A percentile compares a stretch with the other conserved stretches of the same genome.
Conservation (phyloP, 495 filamentous ascomycete species). For the Podospora pseudoanserina region DNA sequence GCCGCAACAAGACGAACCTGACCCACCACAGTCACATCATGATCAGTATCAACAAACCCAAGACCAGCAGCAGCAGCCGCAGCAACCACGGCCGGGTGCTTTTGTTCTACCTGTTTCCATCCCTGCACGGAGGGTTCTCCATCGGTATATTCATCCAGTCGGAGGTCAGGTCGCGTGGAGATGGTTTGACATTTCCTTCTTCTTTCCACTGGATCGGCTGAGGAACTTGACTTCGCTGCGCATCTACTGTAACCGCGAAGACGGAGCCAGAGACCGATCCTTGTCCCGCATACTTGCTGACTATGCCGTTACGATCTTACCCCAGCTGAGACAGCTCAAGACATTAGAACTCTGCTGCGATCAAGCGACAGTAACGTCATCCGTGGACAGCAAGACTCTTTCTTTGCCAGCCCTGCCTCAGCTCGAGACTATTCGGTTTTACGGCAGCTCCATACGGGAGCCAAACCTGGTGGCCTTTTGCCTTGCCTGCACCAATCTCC, state of each 20-base stretch:
- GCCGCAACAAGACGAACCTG: neutral
- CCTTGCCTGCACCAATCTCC: slow-evolving; percentile 30
- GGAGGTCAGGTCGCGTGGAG: neutral
- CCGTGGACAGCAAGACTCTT: neutral
- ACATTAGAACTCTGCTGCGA: slow-evolving; percentile 34
- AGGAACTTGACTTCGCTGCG: slow-evolving; percentile 26
- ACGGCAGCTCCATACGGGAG: slow-evolving; percentile 34
- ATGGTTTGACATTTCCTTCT: slow-evolving; percentile 13
- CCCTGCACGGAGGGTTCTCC: slow-evolving; percentile 13
- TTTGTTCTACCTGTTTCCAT: neutral
- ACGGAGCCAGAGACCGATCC: slow-evolving; percentile 22
- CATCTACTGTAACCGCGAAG: slow-evolving; percentile 36
- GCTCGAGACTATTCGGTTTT: slow-evolving; percentile 31
- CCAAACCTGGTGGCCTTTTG: slow-evolving; percentile 28
- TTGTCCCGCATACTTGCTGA: slow-evolving; percentile 30
- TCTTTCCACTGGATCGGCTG: slow-evolving; percentile 20
- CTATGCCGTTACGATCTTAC: slow-evolving; percentile 23
- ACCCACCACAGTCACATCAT: neutral
- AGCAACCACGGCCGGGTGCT: neutral
- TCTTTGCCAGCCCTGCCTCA: slow-evolving; percentile 27
- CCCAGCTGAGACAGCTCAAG: slow-evolving; percentile 23
- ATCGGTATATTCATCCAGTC: neutral
- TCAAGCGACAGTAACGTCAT: neutral
- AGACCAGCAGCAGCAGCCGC: neutral
- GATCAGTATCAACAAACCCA: neutral